Percentiles rank a stretch among this genome's conserved stretches.
phyloP scores from a whole-genome alignment of 2,329 filamentous ascomycete genomes.

The Venturia aucupariae region DNA sequence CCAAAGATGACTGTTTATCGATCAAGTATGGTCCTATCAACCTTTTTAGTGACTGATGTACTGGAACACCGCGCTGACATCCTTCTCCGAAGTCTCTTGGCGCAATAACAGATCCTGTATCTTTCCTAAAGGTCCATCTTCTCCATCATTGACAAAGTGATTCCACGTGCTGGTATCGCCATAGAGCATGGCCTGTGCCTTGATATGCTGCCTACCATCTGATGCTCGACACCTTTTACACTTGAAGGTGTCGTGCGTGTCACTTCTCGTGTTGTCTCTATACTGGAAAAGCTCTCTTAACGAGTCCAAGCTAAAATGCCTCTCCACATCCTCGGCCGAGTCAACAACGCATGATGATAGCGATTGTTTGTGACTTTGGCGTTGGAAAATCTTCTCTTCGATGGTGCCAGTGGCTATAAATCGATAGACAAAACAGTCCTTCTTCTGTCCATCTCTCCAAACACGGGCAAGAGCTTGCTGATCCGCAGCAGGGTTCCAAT shows the following conservation, averaged over 20 bases:
- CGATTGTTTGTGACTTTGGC: constrained; percentile 96
- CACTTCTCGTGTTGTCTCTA: constrained; percentile 70
- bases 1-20: not conserved
- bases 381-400: constrained; percentile 98
- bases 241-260: constrained; percentile 98
- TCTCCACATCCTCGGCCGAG: constrained; percentile 90
- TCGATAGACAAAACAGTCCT: constrained; percentile 98
- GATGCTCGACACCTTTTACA: constrained; percentile 80
- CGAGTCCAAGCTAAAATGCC: constrained; percentile 88
- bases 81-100: constrained; percentile 69
- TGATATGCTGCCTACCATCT: constrained; percentile 78
- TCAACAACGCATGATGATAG: constrained; percentile 95
- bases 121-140: constrained; percentile 55
- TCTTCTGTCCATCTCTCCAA: constrained; percentile 98
- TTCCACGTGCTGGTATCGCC: constrained; percentile 99
- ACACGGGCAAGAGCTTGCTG: constrained; percentile 95
- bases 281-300: constrained; percentile 93
- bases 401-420: constrained; percentile 98
- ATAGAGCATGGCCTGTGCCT: constrained; percentile 90
- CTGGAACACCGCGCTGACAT: constrained; percentile 93
- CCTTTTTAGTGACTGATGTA: constrained; percentile 78
- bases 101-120: constrained; percentile 89
- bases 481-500: constrained; percentile 94
- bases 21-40: not conserved
- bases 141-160: constrained; percentile 76